Evolutionary conservation across 1,284 basidiomycete species (phyloP).

Genomic region (Waitea zeae): DNA sequence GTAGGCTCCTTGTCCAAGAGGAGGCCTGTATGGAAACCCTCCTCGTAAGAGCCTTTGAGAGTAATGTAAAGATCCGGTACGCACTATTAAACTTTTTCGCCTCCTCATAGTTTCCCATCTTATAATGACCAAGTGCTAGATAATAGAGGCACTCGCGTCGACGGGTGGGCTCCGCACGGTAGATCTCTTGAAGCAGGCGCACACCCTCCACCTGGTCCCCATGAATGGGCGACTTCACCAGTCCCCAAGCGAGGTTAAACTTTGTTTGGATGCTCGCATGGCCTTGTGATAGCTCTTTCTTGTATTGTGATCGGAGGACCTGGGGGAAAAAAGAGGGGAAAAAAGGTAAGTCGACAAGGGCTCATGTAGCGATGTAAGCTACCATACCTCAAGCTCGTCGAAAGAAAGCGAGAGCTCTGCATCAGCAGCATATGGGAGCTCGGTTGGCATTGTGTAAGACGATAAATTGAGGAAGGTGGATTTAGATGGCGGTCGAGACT

Average conservation of each 20-base stretch:
- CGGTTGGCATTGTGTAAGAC: slow-evolving; percentile 43
- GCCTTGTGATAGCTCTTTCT: slow-evolving; percentile 69
- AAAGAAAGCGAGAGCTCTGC: slow-evolving; percentile 78
- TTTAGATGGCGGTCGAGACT: slow-evolving; percentile 4
- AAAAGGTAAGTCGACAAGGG: slow-evolving; percentile 3
- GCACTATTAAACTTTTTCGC: slow-evolving; percentile 88
- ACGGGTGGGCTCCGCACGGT: slow-evolving; percentile 74
- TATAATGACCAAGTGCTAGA: slow-evolving; percentile 91
- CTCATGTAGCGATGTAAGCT: neutral
- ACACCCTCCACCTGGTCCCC: slow-evolving; percentile 87
- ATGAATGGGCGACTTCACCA: slow-evolving; percentile 74
- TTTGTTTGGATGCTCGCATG: slow-evolving; percentile 92
- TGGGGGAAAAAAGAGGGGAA: slow-evolving; percentile 20
- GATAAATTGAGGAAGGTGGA: slow-evolving; percentile 5
- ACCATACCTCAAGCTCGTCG: slow-evolving; percentile 73
- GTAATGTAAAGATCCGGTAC: slow-evolving; percentile 38
- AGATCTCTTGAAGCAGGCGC: slow-evolving; percentile 89
- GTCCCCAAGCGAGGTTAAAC: slow-evolving; percentile 96
- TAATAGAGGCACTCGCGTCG: slow-evolving; percentile 96
- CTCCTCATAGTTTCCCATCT: slow-evolving; percentile 91
- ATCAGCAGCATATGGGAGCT: slow-evolving; percentile 93
- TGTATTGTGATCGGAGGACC: slow-evolving; percentile 78
- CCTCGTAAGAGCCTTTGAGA: too few species aligned
- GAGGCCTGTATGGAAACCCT: too few species aligned
- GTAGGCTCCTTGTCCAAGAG: slow-evolving; percentile 87